Conservation (phyloP, 106 monocot genomes). For the Cymbidium sinense region DNA sequence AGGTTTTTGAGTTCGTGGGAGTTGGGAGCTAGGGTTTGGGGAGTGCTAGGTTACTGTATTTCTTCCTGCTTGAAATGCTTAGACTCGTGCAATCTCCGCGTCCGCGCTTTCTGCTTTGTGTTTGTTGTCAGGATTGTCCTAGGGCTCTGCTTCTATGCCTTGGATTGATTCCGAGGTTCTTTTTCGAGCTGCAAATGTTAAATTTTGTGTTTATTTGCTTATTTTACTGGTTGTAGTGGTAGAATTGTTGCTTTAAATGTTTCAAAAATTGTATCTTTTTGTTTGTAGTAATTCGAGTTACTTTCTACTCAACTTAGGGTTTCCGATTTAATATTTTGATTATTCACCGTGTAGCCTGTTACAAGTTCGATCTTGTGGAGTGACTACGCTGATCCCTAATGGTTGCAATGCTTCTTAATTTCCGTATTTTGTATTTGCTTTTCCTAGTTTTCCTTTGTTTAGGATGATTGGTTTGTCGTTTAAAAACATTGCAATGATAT, state of each 20-base stretch:
- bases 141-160: slow-evolving; percentile 1
- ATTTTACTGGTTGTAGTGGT: neutral
- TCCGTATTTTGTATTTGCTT: neutral
- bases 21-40: slow-evolving; percentile 9
- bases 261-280: neutral
- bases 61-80: neutral
- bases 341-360: neutral
- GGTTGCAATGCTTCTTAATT: neutral
- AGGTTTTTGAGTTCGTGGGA: neutral
- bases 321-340: neutral
- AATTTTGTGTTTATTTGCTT: neutral
- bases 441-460: neutral
- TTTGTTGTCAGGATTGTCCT: neutral
- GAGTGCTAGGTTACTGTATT: neutral
- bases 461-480: neutral
- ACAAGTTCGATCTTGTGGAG: neutral
- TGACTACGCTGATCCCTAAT: neutral
- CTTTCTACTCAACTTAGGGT: neutral
- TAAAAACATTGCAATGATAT: neutral
- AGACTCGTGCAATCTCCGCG: neutral
- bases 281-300: neutral
- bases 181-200: neutral
- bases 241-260: neutral
- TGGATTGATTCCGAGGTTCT: neutral
- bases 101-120: neutral